These are phyloP conservation scores for Bipolaris victoriae DNA, from an alignment of 2,329 filamentous ascomycete species.

Conservation along the genomic window DNA sequence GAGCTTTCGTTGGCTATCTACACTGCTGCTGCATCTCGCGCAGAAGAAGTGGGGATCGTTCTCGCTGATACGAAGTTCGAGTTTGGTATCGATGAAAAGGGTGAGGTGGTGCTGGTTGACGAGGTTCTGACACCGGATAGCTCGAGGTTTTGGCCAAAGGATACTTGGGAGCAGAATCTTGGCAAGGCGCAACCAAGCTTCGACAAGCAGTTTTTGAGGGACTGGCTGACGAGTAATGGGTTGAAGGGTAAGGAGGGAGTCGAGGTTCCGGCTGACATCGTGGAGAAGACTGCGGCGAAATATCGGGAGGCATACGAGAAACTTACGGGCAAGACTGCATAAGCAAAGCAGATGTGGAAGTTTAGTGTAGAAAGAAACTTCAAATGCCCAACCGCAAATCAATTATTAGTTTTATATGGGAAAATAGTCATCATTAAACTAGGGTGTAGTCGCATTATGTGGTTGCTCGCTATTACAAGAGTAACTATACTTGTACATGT, in stretches of 20 bases:
- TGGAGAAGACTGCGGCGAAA: conserved; percentile 70
- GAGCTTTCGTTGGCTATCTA: conserved; percentile 70
- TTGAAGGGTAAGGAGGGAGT: conserved; percentile 78
- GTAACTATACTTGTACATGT: conserved; percentile 8
- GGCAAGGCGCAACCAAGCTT: conserved; percentile 82
- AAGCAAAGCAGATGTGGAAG: not conserved
- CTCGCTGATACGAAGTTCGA: conserved; percentile 81
- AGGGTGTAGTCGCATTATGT: not conserved
- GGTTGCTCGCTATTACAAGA: conserved; percentile 7
- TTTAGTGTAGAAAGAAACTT: not conserved
- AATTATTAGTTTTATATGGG: not conserved
- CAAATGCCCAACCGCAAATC: not conserved
- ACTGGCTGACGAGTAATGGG: conserved; percentile 78
- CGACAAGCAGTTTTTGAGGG: conserved; percentile 77
- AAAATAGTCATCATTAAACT: not conserved
- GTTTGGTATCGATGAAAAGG: conserved; percentile 69
- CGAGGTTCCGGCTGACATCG: conserved; percentile 73
- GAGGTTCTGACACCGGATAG: conserved; percentile 80
- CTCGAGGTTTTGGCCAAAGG: conserved; percentile 84
- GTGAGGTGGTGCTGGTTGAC: conserved; percentile 76
- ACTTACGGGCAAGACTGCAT: conserved; percentile 60
- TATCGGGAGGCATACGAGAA: conserved; percentile 78
- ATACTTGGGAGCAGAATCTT: conserved; percentile 66
- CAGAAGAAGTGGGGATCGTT: conserved; percentile 70
- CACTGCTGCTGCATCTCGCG: conserved; percentile 67